Evolutionary conservation across 306 rosid species (phyloP).

Genomic region (Rosa persica): DNA sequence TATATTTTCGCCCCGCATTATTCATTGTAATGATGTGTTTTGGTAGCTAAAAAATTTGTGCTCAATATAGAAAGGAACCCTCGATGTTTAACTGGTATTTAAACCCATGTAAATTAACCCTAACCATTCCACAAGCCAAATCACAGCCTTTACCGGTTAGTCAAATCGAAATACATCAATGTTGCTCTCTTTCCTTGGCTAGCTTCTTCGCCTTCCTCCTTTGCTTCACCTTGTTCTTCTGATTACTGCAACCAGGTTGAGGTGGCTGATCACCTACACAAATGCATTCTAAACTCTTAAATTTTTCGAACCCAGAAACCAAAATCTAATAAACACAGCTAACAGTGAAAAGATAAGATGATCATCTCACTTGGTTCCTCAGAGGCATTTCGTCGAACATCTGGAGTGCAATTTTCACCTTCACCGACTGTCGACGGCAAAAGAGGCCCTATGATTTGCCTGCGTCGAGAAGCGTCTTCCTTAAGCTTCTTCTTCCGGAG

Average conservation of each 20-base stretch:
- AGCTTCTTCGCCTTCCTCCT: constrained; percentile 56
- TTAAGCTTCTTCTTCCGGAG: constrained; percentile 59
- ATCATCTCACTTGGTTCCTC: constrained; percentile 19
- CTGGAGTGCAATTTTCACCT: not conserved
- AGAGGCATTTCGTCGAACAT: constrained; percentile 35
- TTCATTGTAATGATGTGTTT: not conserved
- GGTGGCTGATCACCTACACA: constrained; percentile 31
- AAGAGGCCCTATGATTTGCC: constrained; percentile 59
- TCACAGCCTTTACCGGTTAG: not conserved
- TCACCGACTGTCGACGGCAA: constrained; percentile 13
- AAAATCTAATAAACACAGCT: not conserved
- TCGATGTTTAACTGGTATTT: not conserved
- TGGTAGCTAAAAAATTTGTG: not conserved
- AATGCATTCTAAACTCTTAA: not conserved
- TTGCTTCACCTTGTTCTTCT: constrained; percentile 42
- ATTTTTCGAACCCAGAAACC: not conserved
- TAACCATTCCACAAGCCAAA: not conserved
- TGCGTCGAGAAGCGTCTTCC: constrained; percentile 53
- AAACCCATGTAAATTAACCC: not conserved
- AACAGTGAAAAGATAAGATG: not conserved
- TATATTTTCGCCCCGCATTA: not conserved
- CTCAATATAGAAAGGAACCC: not conserved
- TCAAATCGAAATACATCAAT: not conserved
- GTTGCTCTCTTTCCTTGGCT: constrained; percentile 33
- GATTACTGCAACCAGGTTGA: constrained; percentile 9